Percentiles rank a stretch among this genome's conserved stretches.
phyloP scores from a whole-genome alignment of 352 stramenopile genomes.

The Phytophthora citricola region DNA sequence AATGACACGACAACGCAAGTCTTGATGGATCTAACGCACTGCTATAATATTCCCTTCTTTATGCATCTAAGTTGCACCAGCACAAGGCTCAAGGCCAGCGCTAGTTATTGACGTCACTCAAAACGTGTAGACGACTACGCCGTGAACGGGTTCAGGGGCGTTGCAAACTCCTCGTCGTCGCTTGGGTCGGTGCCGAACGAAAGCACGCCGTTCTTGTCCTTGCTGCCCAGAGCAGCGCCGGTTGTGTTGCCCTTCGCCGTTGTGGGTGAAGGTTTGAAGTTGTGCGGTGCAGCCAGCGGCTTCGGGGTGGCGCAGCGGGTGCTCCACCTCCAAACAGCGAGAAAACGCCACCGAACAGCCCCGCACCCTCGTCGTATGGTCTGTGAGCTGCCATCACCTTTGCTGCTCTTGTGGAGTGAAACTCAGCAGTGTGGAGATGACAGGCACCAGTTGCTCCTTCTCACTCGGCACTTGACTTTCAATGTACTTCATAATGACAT shows the following conservation, averaged over 20 bases:
- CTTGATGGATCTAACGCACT: constrained; percentile 18
- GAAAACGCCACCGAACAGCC: constrained; percentile 75
- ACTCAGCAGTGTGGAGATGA: constrained; percentile 75
- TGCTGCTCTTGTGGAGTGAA: constrained; percentile 80
- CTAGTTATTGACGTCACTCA: constrained; percentile 32
- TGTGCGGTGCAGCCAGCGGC: constrained; percentile 55
- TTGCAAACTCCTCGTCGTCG: constrained; percentile 59
- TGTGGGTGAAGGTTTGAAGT: constrained; percentile 45
- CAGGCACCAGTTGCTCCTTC: constrained; percentile 80
- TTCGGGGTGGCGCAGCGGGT: constrained; percentile 49
- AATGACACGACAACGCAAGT: too few species aligned
- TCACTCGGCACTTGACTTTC: constrained; percentile 74
- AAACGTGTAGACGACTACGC: constrained; percentile 35
- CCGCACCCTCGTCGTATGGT: constrained; percentile 44
- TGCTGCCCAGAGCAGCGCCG: constrained; percentile 33
- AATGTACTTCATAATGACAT: constrained; percentile 89
- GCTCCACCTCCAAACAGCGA: constrained; percentile 66
- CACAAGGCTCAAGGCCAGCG: constrained; percentile 7
- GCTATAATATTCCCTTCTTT: constrained; percentile 22
- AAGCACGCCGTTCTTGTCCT: constrained; percentile 39
- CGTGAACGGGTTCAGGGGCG: constrained; percentile 73
- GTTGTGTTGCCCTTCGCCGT: constrained; percentile 29
- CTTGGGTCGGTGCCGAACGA: constrained; percentile 45
- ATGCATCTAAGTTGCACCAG: constrained; percentile 32
- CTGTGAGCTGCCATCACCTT: constrained; percentile 53